These are phyloP conservation scores for Entomortierella chlamydospora DNA, from an alignment of 192 early-diverging fungal species.

Conservation along the genomic window DNA sequence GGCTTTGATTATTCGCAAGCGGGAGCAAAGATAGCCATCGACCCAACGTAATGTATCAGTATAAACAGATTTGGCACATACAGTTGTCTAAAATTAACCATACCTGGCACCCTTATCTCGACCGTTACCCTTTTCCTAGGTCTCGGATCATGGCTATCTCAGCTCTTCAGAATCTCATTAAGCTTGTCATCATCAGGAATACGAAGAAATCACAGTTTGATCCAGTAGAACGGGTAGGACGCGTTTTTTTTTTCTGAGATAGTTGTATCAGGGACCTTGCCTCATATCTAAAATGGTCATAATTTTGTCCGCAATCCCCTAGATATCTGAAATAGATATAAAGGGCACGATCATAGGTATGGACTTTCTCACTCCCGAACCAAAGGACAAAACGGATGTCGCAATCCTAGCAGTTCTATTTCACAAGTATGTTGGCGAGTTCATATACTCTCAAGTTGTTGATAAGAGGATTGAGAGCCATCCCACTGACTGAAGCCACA, in stretches of 20 bases:
- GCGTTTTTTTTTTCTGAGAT: background rate
- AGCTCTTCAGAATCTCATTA: conserved; percentile 29
- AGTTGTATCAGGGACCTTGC: no score
- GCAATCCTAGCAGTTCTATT: conserved; percentile 41
- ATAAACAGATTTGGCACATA: no score
- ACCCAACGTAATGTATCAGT: conserved; percentile 24
- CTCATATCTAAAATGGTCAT: background rate
- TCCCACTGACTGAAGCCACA: no score
- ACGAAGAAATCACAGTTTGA: conserved; percentile 29
- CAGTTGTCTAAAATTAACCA: background rate
- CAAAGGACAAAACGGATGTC: background rate
- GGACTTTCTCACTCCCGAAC: conserved; percentile 38
- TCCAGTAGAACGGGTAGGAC: conserved; percentile 32
- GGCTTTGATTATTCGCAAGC: conserved; percentile 22
- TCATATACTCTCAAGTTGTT: background rate
- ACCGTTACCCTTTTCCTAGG: background rate
- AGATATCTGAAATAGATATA: conserved; percentile 26
- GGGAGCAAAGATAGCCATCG: conserved; percentile 35
- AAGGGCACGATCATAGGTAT: conserved; percentile 37
- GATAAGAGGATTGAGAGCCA: no score
- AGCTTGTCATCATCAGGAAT: conserved; percentile 22
- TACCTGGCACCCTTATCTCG: background rate
- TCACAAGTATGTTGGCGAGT: conserved; percentile 20
- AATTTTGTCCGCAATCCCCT: background rate
- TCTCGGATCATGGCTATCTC: conserved; percentile 30